Conservation (phyloP, 2,329 filamentous ascomycete species). For the Exophiala alcalophila region DNA sequence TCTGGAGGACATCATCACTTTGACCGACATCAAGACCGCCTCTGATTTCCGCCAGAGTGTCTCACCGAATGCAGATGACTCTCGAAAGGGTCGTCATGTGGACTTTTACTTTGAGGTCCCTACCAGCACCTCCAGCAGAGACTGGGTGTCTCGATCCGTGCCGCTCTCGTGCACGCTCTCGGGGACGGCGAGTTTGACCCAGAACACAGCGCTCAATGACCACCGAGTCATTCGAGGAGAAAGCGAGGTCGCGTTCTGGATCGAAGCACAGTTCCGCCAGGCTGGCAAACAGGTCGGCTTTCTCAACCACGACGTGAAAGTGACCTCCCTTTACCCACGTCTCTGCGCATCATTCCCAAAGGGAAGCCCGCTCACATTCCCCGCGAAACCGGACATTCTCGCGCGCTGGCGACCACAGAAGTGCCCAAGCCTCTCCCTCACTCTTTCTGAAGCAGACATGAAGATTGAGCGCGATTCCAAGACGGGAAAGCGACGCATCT, state of each 20-base stretch:
- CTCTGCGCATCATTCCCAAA: slow-evolving; percentile 9
- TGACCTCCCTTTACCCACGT: slow-evolving; percentile 14
- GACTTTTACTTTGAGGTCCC: slow-evolving; percentile 25
- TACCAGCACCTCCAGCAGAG: slow-evolving; percentile 1
- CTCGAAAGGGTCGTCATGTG: slow-evolving; percentile 9
- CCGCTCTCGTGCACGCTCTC: slow-evolving; percentile 14
- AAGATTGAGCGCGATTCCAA: background rate
- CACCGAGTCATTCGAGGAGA: slow-evolving; percentile 12
- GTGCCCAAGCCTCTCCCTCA: slow-evolving; percentile 14
- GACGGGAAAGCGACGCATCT: slow-evolving; percentile 16
- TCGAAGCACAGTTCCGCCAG: slow-evolving; percentile 20
- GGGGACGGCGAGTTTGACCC: slow-evolving; percentile 7
- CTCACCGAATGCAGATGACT: slow-evolving; percentile 1
- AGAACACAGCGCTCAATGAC: slow-evolving; percentile 17
- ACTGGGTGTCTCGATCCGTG: slow-evolving; percentile 12
- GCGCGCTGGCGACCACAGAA: slow-evolving; percentile 19
- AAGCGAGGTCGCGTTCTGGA: slow-evolving; percentile 24
- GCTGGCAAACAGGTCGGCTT: slow-evolving; percentile 16
- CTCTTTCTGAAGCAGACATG: slow-evolving; percentile 15
- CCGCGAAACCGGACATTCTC: slow-evolving; percentile 21
- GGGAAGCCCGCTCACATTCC: slow-evolving; percentile 8
- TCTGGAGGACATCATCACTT: slow-evolving; percentile 24
- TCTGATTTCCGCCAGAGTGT: slow-evolving; percentile 11
- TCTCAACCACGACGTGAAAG: slow-evolving; percentile 12
- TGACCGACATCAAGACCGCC: slow-evolving; percentile 22